Percentiles rank a stretch among this genome's conserved stretches.
phyloP scores from a whole-genome alignment of 2,329 filamentous ascomycete genomes.

The Albophoma yamanashiensis region DNA sequence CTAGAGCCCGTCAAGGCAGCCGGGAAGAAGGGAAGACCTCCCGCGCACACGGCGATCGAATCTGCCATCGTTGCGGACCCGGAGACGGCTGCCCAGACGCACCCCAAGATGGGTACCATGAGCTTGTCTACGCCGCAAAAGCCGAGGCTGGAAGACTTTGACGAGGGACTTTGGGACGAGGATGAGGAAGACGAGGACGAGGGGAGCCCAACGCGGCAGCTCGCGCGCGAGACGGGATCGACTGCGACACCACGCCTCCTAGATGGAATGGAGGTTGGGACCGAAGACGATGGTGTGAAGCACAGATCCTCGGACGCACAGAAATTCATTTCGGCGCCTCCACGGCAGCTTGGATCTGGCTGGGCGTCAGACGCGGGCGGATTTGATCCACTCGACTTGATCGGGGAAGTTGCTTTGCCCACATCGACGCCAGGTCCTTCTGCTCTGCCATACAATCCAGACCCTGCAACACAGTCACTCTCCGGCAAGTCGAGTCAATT shows the following conservation, averaged over 20 bases:
- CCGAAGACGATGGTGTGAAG: conserved; percentile 1
- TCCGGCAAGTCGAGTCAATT: background rate
- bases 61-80: conserved; percentile 16
- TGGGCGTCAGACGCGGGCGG: background rate
- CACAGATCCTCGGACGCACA: background rate
- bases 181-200: conserved; percentile 16
- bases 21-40: conserved; percentile 16
- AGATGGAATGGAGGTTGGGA: background rate
- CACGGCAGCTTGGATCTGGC: background rate
- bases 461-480: background rate
- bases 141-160: conserved; percentile 17
- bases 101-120: conserved; percentile 19
- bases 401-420: background rate
- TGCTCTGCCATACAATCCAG: background rate
- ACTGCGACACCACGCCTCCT: background rate
- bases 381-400: background rate
- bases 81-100: conserved; percentile 10
- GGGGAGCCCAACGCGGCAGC: conserved; percentile 14
- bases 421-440: background rate
- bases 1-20: background rate
- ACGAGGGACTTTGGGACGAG: conserved; percentile 16
- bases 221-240: conserved; percentile 12
- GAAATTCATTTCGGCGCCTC: no score
- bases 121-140: conserved; percentile 26
- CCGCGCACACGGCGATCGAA: conserved; percentile 12